Evolutionary conservation across 164 flowering plant genomes (phyloP).

Genomic region (Berberis vulgaris): DNA sequence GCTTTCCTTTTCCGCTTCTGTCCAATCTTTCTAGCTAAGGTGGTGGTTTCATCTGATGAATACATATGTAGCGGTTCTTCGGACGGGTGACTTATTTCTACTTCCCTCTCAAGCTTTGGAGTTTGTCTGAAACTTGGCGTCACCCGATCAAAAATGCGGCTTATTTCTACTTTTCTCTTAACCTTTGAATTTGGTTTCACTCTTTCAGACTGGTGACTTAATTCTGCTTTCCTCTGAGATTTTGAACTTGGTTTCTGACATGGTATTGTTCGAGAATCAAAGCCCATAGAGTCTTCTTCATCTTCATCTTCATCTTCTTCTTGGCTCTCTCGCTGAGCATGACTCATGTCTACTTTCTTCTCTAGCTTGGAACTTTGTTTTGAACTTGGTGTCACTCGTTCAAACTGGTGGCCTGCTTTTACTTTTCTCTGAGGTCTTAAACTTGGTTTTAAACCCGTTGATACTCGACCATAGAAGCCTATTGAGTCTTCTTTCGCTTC

Average conservation of each 20-base stretch:
- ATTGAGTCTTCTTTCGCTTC: too few species aligned
- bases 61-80: background rate
- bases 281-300: constrained; percentile 2
- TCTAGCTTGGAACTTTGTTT: too few species aligned
- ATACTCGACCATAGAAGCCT: too few species aligned
- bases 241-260: constrained; percentile 22
- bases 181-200: too few species aligned
- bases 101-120: background rate
- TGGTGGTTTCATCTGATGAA: constrained; percentile 6
- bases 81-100: background rate
- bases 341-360: too few species aligned
- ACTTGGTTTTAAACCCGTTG: too few species aligned
- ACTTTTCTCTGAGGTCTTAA: too few species aligned
- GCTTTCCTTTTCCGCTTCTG: constrained; percentile 43
- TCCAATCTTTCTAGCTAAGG: constrained; percentile 23
- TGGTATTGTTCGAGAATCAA: constrained; percentile 10
- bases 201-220: too few species aligned
- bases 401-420: too few species aligned
- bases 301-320: constrained; percentile 20
- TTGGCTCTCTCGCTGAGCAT: constrained; percentile 30
- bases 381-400: too few species aligned
- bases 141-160: too few species aligned
- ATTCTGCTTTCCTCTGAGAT: constrained; percentile 17
- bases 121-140: constrained; percentile 2
- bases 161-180: too few species aligned